These are phyloP conservation scores for Tinospora cordifolia DNA, from an alignment of 164 flowering plant genomes.

Conservation along the genomic window DNA sequence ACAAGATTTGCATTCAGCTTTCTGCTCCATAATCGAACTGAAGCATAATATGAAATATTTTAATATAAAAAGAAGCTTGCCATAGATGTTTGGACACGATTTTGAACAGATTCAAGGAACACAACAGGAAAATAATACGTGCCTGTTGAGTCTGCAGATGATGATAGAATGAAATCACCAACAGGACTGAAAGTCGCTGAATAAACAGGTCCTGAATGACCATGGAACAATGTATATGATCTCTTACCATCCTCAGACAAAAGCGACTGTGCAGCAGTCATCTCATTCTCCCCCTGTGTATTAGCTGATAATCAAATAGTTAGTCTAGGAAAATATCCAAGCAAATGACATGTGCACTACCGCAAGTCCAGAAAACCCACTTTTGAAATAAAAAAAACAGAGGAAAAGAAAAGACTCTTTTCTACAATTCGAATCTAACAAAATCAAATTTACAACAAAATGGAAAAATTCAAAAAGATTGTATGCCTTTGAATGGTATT, in stretches of 20 bases:
- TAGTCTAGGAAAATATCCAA: constrained; percentile 4
- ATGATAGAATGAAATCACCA: constrained; percentile 86
- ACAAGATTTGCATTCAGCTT: constrained; percentile 94
- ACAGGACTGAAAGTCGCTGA: constrained; percentile 84
- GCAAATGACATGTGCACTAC: background rate
- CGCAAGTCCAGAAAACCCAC: no score
- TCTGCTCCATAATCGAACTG: constrained; percentile 96
- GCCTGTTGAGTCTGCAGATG: constrained; percentile 93
- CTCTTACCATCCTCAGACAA: constrained; percentile 55
- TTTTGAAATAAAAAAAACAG: no score
- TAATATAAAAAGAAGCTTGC: background rate
- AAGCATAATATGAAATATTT: constrained; percentile 15
- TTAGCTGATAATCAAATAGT: constrained; percentile 37
- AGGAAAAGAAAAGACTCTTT: no score
- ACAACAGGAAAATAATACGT: constrained; percentile 20
- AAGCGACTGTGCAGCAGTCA: constrained; percentile 29
- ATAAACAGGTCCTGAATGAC: constrained; percentile 94
- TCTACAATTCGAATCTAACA: no score
- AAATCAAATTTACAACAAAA: no score
- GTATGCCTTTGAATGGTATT: no score
- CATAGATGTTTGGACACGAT: background rate
- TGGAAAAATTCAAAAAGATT: no score
- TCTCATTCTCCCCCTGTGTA: constrained; percentile 67
- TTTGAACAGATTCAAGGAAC: background rate
- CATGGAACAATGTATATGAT: constrained; percentile 74